Evolutionary conservation across 2,329 filamentous ascomycete species (phyloP), one percentile per base, ranked within the genome.

Genomic region (Apiospora malaysiana): DNA sequence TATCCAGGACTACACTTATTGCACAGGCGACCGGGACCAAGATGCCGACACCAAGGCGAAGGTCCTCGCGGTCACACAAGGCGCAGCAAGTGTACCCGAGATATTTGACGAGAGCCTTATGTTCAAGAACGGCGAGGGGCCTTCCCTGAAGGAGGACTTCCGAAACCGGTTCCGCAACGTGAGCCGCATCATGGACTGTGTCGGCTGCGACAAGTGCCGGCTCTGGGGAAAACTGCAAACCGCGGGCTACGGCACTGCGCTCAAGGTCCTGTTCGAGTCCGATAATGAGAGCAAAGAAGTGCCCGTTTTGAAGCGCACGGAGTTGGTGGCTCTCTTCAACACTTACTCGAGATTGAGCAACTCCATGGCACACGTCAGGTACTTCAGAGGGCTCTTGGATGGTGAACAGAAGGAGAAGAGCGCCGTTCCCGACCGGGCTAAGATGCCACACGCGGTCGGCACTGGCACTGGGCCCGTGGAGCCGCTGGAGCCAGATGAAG

Each of bases 191-290:
- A 99, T 99, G 96, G 96, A 99, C 82, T 99, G 96, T 76, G 95
- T 98, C 25, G 96, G 96, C 63, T 99, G 96, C 82, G 96, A 99
- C 84, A 99, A 99, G 84, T 99, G 96, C 83, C 91, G 96, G 10
- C 90, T 99, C 2, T 99, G 96, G 96, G 96, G 96, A 67, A 99
- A 99, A 83, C 84, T 99, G 47, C 96, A 99, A 83, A 97, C 94
- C 0, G 93, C 93, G 16, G 96, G 96, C 2, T 98, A 98, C 79
- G 96, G 96, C 68, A 94, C 96, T 0, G 96, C 96, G 0, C 85
- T 99, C 73, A 99, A 99, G 83, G 92, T 99, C 5, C 87, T 99
- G 1, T 99, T 99, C 77, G 96, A 99, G 81, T 96, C 94, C 73
- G 94, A 97, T 77, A 88, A 89, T 66, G 82, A 85, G 71, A 87